A percentile compares a stretch with the other conserved stretches of the same genome.
Evolutionary conservation across 345 rosid species (phyloP).

Genomic region (Garcia nutans): DNA sequence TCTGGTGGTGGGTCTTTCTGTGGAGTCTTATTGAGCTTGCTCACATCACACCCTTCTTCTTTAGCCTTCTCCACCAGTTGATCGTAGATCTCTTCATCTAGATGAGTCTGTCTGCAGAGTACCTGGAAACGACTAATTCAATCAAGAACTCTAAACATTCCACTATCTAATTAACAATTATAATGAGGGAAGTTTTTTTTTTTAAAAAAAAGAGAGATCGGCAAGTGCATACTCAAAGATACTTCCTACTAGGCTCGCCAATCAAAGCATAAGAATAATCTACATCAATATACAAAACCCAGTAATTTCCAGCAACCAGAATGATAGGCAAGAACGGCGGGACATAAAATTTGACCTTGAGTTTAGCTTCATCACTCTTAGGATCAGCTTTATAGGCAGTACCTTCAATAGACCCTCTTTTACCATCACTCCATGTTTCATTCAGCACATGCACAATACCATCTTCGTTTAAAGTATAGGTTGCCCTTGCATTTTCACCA

Average conservation of each 20-base stretch:
- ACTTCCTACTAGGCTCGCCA: slow-evolving; percentile 71
- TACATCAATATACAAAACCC: slow-evolving; percentile 70
- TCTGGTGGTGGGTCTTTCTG: slow-evolving; percentile 68
- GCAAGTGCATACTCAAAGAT: slow-evolving; percentile 61
- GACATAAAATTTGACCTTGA: slow-evolving; percentile 82
- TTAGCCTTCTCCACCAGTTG: slow-evolving; percentile 57
- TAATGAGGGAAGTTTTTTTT: too few relatives aligned
- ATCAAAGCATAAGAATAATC: slow-evolving; percentile 65
- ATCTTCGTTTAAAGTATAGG: slow-evolving; percentile 66
- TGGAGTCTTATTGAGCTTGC: slow-evolving; percentile 74
- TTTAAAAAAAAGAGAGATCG: background rate
- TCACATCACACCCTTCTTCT: slow-evolving; percentile 63
- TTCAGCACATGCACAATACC: slow-evolving; percentile 75
- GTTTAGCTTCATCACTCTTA: slow-evolving; percentile 78
- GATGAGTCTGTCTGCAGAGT: slow-evolving; percentile 55
- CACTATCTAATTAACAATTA: too few relatives aligned
- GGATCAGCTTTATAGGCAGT: slow-evolving; percentile 73
- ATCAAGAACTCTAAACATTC: background rate
- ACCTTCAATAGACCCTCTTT: slow-evolving; percentile 64
- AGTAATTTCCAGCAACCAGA: slow-evolving; percentile 79
- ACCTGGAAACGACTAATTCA: slow-evolving; percentile 39
- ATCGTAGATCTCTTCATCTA: slow-evolving; percentile 63
- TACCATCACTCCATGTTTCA: slow-evolving; percentile 80
- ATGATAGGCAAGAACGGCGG: slow-evolving; percentile 86
- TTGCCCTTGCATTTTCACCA: slow-evolving; percentile 79